phyloP scores from a whole-genome alignment of 106 monocot genomes.

The Amphibolis antarctica region DNA sequence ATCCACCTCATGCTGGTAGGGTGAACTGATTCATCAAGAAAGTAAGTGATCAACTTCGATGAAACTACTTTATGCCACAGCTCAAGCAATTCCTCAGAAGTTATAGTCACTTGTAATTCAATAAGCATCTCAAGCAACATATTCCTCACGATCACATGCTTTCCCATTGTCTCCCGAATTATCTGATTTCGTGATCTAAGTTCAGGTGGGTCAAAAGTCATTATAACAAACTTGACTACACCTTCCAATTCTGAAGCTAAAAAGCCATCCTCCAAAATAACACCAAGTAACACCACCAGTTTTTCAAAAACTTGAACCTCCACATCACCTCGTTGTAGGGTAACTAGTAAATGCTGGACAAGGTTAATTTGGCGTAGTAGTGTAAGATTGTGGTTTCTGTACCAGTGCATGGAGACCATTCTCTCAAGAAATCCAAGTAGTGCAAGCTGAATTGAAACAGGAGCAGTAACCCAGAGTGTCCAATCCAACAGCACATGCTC shows the following conservation, averaged over 20 bases:
- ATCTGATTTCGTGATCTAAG: constrained; percentile 27
- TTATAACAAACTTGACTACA: constrained; percentile 91
- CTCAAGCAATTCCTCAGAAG: constrained; percentile 77
- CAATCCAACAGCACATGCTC: constrained; percentile 97
- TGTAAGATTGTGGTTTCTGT: constrained; percentile 93
- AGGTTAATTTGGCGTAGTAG: constrained; percentile 82
- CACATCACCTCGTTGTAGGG: constrained; percentile 92
- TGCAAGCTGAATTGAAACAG: constrained; percentile 91
- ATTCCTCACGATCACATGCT: constrained; percentile 97
- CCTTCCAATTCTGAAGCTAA: constrained; percentile 84
- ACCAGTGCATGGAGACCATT: constrained; percentile 97
- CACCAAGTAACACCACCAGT: constrained; percentile 85
- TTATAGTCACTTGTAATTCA: constrained; percentile 88
- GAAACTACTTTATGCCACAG: constrained; percentile 99
- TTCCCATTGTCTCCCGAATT: constrained; percentile 83
- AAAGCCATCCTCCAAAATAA: constrained; percentile 99
- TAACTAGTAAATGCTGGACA: constrained; percentile 93
- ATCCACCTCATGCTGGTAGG: constrained; percentile 99
- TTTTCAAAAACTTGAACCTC: constrained; percentile 90
- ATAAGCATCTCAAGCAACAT: constrained; percentile 98
- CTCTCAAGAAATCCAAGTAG: constrained; percentile 89
- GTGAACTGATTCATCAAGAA: constrained; percentile 98
- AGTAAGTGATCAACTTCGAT: constrained; percentile 84
- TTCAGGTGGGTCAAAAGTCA: constrained; percentile 94
- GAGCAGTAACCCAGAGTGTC: constrained; percentile 96